A percentile compares a stretch with the other conserved stretches of the same genome.
Evolutionary conservation across 306 rosid genomes (phyloP).

Genomic region (Crataegus laevigata): DNA sequence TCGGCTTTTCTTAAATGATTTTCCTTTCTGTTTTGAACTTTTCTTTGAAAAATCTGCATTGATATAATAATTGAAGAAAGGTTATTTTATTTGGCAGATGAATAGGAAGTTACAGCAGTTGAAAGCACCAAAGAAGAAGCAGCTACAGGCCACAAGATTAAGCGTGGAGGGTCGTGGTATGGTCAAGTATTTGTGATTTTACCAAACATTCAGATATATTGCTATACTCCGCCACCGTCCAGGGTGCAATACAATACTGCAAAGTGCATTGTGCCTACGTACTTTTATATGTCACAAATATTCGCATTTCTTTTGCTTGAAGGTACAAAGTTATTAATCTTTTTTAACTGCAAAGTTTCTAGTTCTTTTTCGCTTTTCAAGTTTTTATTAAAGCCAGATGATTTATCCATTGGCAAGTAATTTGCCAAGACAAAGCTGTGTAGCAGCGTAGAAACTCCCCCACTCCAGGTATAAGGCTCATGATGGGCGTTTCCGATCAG

Average conservation of each 20-base stretch:
- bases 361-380: too few relatives aligned
- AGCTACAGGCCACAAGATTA: constrained; percentile 89
- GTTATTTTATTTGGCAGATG: constrained; percentile 47
- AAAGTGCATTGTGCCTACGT: background rate
- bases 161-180: constrained; percentile 98
- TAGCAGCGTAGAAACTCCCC: too few relatives aligned
- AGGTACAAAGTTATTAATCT: background rate
- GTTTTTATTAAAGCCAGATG: too few relatives aligned
- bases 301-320: background rate
- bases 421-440: too few relatives aligned
- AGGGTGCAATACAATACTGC: background rate
- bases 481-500: too few relatives aligned
- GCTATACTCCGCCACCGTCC: background rate
- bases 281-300: background rate
- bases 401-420: too few relatives aligned
- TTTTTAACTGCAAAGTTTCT: background rate
- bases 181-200: constrained; percentile 61
- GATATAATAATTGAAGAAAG: background rate
- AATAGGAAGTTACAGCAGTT: constrained; percentile 92
- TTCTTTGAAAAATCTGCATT: background rate
- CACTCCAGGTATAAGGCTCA: too few relatives aligned
- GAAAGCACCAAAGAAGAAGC: constrained; percentile 91
- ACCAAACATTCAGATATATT: background rate
- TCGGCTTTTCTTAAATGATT: background rate
- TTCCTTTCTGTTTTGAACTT: background rate